phyloP scores from a whole-genome alignment of 441 rosid genomes.

The Kokia cookei region DNA sequence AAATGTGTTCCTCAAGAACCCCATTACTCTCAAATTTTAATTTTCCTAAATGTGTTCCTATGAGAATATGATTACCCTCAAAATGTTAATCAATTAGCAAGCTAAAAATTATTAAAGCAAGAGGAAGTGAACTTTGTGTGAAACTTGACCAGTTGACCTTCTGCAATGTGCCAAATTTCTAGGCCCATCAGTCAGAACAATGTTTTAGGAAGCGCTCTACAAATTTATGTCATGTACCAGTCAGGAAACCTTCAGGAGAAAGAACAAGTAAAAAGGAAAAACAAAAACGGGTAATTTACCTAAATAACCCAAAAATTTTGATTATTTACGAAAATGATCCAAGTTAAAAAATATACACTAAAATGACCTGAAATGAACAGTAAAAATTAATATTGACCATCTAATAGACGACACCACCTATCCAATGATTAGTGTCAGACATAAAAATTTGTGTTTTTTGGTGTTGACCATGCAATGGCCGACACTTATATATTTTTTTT shows the following conservation, averaged over 20 bases:
- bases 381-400: too few relatives aligned
- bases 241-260: neutral
- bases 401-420: too few relatives aligned
- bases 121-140: neutral
- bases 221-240: neutral
- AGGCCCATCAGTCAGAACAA: neutral
- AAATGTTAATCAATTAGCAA: neutral
- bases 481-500: too few relatives aligned
- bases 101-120: neutral
- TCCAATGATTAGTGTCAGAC: too few relatives aligned
- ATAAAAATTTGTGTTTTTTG: too few relatives aligned
- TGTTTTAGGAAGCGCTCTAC: slow-evolving; percentile 10
- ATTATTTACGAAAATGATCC: too few relatives aligned
- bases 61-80: neutral
- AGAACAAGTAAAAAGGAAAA: neutral
- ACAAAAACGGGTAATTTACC: too few relatives aligned
- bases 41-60: neutral
- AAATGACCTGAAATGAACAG: too few relatives aligned
- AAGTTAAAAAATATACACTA: too few relatives aligned
- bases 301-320: too few relatives aligned
- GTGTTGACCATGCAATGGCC: too few relatives aligned
- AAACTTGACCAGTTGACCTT: slow-evolving; percentile 18
- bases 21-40: neutral
- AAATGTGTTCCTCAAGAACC: neutral
- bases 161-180: neutral